A percentile compares a stretch with the other conserved stretches of the same genome.
Conservation (phyloP, 176 grass and related monocot genomes). For the Oryza nivara region DNA sequence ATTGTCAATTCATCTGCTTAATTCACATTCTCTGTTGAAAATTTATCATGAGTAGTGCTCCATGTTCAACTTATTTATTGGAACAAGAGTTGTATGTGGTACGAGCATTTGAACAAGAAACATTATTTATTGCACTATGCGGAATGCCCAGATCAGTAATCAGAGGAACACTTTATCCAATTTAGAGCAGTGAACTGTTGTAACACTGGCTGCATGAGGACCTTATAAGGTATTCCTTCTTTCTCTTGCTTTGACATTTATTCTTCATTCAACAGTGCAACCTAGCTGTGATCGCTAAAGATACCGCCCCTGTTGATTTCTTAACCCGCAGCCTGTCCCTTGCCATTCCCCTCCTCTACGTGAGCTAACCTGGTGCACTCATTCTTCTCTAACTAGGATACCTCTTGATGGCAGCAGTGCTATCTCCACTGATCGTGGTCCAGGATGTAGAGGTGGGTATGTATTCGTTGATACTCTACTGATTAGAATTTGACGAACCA, state of each 20-base stretch:
- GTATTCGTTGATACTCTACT: neutral
- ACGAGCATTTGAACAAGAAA: conserved; percentile 4
- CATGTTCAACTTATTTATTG: conserved; percentile 1
- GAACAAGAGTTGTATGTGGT: neutral
- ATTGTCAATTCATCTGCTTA: conserved; percentile 18
- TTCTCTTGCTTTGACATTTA: neutral
- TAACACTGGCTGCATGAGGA: neutral
- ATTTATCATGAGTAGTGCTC: neutral
- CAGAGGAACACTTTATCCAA: neutral
- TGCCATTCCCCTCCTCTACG: no score
- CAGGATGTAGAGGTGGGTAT: neutral
- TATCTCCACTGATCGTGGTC: neutral
- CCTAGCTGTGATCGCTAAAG: neutral
- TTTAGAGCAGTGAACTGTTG: neutral
- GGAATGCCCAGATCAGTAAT: neutral
- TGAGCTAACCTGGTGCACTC: neutral
- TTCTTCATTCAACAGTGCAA: neutral
- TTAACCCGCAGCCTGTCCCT: no score
- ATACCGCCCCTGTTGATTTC: neutral
- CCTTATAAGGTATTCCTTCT: neutral
- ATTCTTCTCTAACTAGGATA: neutral
- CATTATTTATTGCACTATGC: neutral
- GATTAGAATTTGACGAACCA: neutral
- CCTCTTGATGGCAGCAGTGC: no score
- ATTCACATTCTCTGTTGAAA: neutral